Evolutionary conservation across 805 yeast species (phyloP).

Genomic region (Ascoidea rubescens): DNA sequence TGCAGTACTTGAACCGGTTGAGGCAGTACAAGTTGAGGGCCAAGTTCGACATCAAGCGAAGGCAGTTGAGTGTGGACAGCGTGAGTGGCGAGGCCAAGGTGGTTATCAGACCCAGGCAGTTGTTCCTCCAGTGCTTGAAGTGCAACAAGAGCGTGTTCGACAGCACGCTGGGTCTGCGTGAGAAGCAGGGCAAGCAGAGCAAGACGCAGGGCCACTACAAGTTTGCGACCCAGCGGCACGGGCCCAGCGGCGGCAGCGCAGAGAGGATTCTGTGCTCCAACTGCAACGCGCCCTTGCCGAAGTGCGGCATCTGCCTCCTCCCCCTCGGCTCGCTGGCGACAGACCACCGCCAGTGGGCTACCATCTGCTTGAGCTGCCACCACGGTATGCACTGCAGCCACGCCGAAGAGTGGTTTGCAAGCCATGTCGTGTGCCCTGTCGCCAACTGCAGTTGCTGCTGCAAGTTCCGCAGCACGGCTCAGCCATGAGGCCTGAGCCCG

Average conservation of each 20-base stretch:
- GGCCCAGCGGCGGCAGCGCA: too few species aligned
- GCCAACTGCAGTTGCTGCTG: constrained; percentile 87
- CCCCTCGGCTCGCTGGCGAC: constrained; percentile 51
- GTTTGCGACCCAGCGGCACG: too few species aligned
- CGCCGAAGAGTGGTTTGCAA: constrained; percentile 91
- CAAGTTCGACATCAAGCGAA: constrained; percentile 68
- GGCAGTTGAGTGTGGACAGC: constrained; percentile 24
- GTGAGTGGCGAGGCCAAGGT: not conserved
- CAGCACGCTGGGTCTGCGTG: too few species aligned
- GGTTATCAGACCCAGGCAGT: constrained; percentile 41
- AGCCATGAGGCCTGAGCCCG: not conserved
- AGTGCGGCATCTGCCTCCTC: constrained; percentile 80
- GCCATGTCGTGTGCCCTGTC: constrained; percentile 82
- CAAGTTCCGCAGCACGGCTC: constrained; percentile 14
- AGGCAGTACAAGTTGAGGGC: constrained; percentile 66
- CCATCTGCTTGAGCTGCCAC: constrained; percentile 80
- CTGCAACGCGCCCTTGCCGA: constrained; percentile 77
- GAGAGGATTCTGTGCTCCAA: constrained; percentile 41
- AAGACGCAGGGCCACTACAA: too few species aligned
- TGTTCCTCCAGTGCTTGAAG: constrained; percentile 64
- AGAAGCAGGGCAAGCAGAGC: too few species aligned
- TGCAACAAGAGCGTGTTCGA: constrained; percentile 56
- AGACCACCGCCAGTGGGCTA: constrained; percentile 61
- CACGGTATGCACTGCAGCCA: constrained; percentile 94
- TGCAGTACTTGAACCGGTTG: constrained; percentile 68